Conservation (phyloP, 2,329 filamentous ascomycete species). For the Penicillium sp. region DNA sequence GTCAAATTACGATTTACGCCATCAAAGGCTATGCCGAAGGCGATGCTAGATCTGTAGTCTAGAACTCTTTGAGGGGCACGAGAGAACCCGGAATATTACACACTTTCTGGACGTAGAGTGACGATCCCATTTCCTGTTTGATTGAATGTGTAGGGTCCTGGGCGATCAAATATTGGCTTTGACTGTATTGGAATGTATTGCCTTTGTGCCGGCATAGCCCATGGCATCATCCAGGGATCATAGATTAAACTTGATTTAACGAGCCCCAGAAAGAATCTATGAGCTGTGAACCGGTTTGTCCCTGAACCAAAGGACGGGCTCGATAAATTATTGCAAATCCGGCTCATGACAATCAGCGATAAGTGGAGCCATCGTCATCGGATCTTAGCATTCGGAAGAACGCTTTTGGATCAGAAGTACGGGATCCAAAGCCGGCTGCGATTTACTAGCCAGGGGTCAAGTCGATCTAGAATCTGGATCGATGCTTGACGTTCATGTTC, state of each 20-base stretch:
- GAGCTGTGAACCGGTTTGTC: neutral
- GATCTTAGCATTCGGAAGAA: neutral
- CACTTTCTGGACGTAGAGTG: neutral
- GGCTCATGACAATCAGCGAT: neutral
- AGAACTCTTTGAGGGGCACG: neutral
- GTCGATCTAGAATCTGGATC: neutral
- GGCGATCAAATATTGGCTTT: neutral
- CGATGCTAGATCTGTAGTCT: neutral
- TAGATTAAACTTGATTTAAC: neutral
- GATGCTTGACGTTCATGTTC: too few relatives aligned
- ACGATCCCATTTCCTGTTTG: neutral
- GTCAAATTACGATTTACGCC: neutral
- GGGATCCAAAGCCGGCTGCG: neutral
- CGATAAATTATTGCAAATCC: neutral
- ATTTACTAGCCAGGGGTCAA: neutral
- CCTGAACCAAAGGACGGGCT: neutral
- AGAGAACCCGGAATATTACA: neutral
- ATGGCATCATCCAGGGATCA: neutral
- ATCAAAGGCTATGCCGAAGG: neutral
- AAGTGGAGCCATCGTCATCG: constrained; percentile 1
- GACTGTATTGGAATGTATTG: neutral
- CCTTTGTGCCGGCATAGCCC: neutral
- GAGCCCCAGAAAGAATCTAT: neutral
- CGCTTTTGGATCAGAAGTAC: neutral
- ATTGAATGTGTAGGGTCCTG: neutral